Base-by-base conservation (phyloP, 2,329 filamentous ascomycete species). In the Fusarium temperatum region DNA sequence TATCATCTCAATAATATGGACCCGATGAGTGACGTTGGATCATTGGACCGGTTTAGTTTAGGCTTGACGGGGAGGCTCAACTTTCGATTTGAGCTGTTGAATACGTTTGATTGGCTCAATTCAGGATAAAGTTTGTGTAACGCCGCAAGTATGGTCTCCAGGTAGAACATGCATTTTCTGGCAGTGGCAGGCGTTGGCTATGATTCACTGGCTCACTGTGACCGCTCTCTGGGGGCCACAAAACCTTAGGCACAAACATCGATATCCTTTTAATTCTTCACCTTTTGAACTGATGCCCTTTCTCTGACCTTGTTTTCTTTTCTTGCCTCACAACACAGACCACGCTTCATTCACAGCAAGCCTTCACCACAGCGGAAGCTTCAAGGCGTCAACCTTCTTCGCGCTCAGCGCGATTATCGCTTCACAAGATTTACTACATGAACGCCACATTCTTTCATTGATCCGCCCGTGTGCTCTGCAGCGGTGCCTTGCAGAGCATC, bases 81-180 rank as follows among this genome's bases (percentile, higher is more conserved):
- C 14, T 68, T 68, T 24, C 44, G 60, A 18, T 68, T 68, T 6
- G 66, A 68, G 6, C 15, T 68, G 9, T 3, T 68, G 14, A 68
- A 68, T 3, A 68, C 66, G 0, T 68, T 63, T 32, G 66, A 68
- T 26, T 68, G 66, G 66, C 64, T 68, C 2, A 61, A 62, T 26
- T 3, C 20, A 7, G 18, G 24, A 26, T 50, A 24, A 18, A 5
- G 8, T 6, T n/a, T 32, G 7, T 18, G 35, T 3, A 8, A 35
- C 0, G 30, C 30, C 5, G 30, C 30, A 32, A 32, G 30, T 32
- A 32, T 5, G 30, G 12, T 26, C 24, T 26, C 24, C 24, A 26
- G 24, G 24, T 26, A 32, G 30, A 32, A 13, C n/a, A 1, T 11
- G 22, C n/a, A 35, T 15, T 8, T 6, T 24, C 12, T 24, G 8